Percentiles rank a stretch among this genome's conserved stretches.
Evolutionary conservation across 2,329 filamentous ascomycete species (phyloP).

Genomic region (Verticillium zaregamsianum): DNA sequence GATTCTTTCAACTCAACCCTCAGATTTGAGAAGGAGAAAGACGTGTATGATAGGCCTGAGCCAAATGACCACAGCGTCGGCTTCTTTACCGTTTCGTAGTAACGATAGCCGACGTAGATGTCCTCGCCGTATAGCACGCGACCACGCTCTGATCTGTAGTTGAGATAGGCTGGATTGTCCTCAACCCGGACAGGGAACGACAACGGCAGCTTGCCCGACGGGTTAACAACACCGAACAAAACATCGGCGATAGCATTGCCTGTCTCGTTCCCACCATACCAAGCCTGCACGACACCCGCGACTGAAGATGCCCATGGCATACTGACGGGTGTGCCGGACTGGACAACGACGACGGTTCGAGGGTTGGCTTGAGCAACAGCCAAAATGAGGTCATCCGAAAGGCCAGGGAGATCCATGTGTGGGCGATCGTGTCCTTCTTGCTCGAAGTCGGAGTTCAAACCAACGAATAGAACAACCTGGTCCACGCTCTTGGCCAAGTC

Average conservation of each 20-base stretch:
- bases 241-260: constrained; percentile 5
- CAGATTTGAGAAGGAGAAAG: constrained; percentile 44
- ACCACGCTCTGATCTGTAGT: neutral
- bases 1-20: constrained; percentile 58
- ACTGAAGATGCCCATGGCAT: constrained; percentile 3
- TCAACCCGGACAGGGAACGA: constrained; percentile 6
- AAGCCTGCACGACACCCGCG: constrained; percentile 2
- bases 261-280: constrained; percentile 9
- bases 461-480: constrained; percentile 49
- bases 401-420: neutral
- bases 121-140: constrained; percentile 3
- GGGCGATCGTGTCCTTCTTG: neutral
- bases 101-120: constrained; percentile 6
- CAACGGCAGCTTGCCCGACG: constrained; percentile 7
- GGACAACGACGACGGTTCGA: neutral
- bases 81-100: neutral
- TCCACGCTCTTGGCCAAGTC: constrained; percentile 48
- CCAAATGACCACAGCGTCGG: constrained; percentile 5
- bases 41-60: constrained; percentile 50
- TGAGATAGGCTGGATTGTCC: constrained; percentile 3
- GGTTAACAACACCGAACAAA: constrained; percentile 6
- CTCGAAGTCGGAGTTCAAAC: constrained; percentile 42
- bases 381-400: neutral
- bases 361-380: neutral
- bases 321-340: neutral